Conservation (phyloP, 2,329 filamentous ascomycete genomes). For the Beauveria varroae region DNA sequence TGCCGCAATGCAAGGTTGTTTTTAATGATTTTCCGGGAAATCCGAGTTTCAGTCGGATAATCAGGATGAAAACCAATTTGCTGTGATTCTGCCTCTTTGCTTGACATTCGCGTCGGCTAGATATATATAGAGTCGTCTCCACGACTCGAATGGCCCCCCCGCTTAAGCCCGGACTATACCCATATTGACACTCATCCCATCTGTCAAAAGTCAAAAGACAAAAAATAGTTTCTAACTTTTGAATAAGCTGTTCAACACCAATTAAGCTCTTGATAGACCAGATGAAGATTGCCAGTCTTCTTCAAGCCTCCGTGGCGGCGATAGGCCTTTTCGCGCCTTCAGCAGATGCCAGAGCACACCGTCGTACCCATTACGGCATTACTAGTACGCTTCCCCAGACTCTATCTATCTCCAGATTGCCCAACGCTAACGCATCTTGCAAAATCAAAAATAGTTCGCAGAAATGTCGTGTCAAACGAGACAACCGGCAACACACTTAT, state of each 20-base stretch:
- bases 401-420: background rate
- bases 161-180: background rate
- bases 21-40: background rate
- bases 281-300: background rate
- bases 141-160: background rate
- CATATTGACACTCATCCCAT: background rate
- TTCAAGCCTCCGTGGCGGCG: background rate
- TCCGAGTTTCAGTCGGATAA: background rate
- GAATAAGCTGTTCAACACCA: too few species aligned
- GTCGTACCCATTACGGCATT: background rate
- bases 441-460: background rate
- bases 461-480: background rate
- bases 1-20: background rate
- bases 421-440: background rate
- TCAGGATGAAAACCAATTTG: background rate
- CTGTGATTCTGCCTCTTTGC: background rate
- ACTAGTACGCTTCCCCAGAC: background rate
- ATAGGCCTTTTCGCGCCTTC: background rate
- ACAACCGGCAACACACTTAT: constrained; percentile 16
- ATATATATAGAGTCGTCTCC: background rate
- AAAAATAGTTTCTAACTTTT: too few species aligned
- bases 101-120: background rate
- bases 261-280: background rate
- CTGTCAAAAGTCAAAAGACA: background rate
- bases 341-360: background rate